Base-by-base conservation (phyloP, 768 basidiomycete species). In the Butyriboletus loyo region DNA sequence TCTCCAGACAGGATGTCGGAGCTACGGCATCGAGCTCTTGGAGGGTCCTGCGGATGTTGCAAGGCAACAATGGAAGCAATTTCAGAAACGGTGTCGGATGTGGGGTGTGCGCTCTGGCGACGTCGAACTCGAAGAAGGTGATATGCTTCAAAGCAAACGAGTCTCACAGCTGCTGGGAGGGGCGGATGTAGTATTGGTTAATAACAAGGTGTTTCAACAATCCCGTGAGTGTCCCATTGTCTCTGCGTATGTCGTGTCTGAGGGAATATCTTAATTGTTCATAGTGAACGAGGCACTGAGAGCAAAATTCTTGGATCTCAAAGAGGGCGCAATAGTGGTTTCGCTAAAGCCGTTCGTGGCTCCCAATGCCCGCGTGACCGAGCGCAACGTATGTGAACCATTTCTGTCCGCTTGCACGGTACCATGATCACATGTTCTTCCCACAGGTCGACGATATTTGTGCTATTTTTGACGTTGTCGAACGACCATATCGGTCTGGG, bases 111-210 rank as follows among this genome's bases (percentile, higher is more conserved):
- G 73, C 15, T 78, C 85, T 55, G 89, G 92, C 5, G 77, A 85
- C 3, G 82, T 92, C 25, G 86, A 90, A 66, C 72, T 91, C 13
- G 85, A 89, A 66, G 80, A 95, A 65, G 92, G 91, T 0, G 85
- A 98, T 64, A 97, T 99, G 83, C 75, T 92, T 44, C 73, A 77
- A 50, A 84, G 86, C 63, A 64, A 64, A 22, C 75, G 85, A 35
- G 83, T 93, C 15, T 77, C 83, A 38, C 81, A 84, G 64, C 73
- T 92, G 45, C 78, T 99, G 50, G 66, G 78, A 9, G 72, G 85
- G 61, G 96, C 97, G 3, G 94, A 98, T 63, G 91, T 99, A 1
- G 86, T 99, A 8, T 73, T 98, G 55, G 87, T 92, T 49, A 91
- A 93, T 66, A 93, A 92, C 66, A 92, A 89, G 70, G 87, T 88